Evolutionary conservation across 495 filamentous ascomycete species (phyloP).

Genomic region (Lasiosphaeriaceae sp.): DNA sequence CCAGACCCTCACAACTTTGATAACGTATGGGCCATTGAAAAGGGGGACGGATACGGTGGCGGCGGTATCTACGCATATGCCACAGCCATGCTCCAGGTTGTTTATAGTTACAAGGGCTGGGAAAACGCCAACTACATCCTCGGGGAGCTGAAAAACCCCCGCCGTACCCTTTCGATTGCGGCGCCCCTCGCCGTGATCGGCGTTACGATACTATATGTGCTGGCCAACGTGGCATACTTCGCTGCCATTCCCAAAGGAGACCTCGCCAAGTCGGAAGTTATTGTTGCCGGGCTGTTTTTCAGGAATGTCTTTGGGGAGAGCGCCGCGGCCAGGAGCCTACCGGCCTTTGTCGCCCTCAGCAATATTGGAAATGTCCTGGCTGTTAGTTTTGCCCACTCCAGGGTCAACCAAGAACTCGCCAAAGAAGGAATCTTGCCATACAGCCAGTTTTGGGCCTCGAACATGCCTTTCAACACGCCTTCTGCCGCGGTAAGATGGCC

Average conservation of each 20-base stretch:
- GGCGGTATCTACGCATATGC: conserved; percentile 38
- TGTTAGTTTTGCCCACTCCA: conserved; percentile 49
- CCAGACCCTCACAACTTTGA: conserved; percentile 27
- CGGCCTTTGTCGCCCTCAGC: conserved; percentile 58
- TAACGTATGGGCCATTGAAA: conserved; percentile 31
- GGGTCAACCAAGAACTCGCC: conserved; percentile 67
- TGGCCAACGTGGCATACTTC: conserved; percentile 63
- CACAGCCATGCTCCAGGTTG: conserved; percentile 45
- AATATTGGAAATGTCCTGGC: conserved; percentile 58
- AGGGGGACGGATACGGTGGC: conserved; percentile 40
- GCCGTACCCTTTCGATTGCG: conserved; percentile 58
- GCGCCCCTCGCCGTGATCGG: conserved; percentile 55
- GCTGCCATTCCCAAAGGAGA: conserved; percentile 43
- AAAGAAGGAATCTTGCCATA: conserved; percentile 64
- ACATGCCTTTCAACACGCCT: conserved; percentile 31
- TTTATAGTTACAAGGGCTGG: conserved; percentile 50
- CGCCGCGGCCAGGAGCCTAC: conserved; percentile 43
- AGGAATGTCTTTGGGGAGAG: conserved; percentile 41
- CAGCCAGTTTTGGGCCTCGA: conserved; percentile 46
- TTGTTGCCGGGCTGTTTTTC: conserved; percentile 48
- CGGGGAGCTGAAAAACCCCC: conserved; percentile 57
- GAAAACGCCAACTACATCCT: conserved; percentile 51
- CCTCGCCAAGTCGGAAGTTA: conserved; percentile 47
- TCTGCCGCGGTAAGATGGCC: conserved; percentile 44
- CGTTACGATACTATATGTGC: conserved; percentile 57